Evolutionary conservation across 768 basidiomycete species (phyloP).

Genomic region (Leccinum ochraceum): DNA sequence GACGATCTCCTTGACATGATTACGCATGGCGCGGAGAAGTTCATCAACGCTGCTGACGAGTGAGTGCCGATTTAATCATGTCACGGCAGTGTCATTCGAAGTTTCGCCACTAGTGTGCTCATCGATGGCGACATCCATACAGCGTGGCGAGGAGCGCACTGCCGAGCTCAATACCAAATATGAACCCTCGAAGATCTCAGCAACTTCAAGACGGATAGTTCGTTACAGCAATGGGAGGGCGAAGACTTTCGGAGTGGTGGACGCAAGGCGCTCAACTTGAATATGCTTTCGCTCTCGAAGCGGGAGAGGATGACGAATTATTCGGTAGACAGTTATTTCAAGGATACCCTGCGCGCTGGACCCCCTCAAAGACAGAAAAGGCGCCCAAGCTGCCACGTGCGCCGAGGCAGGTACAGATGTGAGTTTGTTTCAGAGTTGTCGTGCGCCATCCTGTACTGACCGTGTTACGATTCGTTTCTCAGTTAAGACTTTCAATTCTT

Average conservation of each 20-base stretch:
- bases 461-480: background rate
- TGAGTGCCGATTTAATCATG: conserved; percentile 37
- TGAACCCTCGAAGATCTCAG: conserved; percentile 90
- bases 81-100: conserved; percentile 1
- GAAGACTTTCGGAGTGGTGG: conserved; percentile 86
- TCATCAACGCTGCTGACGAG: conserved; percentile 81
- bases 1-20: conserved; percentile 99
- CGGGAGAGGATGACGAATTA: conserved; percentile 93
- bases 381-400: conserved; percentile 80
- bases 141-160: conserved; percentile 88
- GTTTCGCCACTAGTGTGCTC: conserved; percentile 47
- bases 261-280: conserved; percentile 71
- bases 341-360: conserved; percentile 82
- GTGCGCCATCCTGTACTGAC: background rate
- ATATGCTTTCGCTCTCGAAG: conserved; percentile 85
- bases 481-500: conserved; percentile 99
- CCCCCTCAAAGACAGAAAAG: conserved; percentile 75
- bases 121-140: conserved; percentile 91
- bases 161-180: conserved; percentile 88
- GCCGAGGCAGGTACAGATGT: conserved; percentile 88
- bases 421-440: conserved; percentile 28
- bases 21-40: conserved; percentile 94
- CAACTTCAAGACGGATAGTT: conserved; percentile 94
- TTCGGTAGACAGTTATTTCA: conserved; percentile 94
- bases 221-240: conserved; percentile 93